Evolutionary conservation across 2,329 filamentous ascomycete genomes (phyloP).

Genomic region (Colletotrichum shisoi): DNA sequence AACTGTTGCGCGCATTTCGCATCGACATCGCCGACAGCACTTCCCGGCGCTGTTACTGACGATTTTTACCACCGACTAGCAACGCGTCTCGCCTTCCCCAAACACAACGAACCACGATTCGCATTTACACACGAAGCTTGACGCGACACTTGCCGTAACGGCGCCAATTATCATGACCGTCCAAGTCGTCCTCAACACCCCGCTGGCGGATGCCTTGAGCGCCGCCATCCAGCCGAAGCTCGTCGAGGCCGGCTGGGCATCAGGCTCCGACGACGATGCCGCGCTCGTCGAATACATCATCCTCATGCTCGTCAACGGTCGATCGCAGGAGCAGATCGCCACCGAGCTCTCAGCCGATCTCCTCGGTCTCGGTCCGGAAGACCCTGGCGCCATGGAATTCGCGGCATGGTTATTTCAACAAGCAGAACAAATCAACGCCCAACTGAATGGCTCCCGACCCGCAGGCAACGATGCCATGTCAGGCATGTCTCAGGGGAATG

Average conservation of each 20-base stretch:
- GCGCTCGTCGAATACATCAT: slow-evolving; percentile 96
- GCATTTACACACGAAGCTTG: slow-evolving; percentile 23
- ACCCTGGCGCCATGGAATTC: slow-evolving; percentile 83
- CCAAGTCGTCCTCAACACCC: slow-evolving; percentile 78
- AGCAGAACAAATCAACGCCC: slow-evolving; percentile 71
- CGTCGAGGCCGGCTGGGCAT: slow-evolving; percentile 90
- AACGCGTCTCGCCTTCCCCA: slow-evolving; percentile 32
- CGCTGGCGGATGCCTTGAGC: slow-evolving; percentile 84
- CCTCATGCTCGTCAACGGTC: slow-evolving; percentile 95
- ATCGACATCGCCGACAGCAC: neutral
- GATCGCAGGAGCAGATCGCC: slow-evolving; percentile 88
- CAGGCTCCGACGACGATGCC: slow-evolving; percentile 77
- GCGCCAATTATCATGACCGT: slow-evolving; percentile 70
- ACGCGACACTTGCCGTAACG: slow-evolving; percentile 20
- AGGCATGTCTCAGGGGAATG: slow-evolving; percentile 51
- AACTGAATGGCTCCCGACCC: slow-evolving; percentile 62
- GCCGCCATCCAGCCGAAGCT: slow-evolving; percentile 87
- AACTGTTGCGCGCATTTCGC: neutral
- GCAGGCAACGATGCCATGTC: slow-evolving; percentile 44
- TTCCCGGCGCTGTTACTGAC: slow-evolving; percentile 12
- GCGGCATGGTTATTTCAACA: slow-evolving; percentile 93
- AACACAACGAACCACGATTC: slow-evolving; percentile 4
- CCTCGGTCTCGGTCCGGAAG: slow-evolving; percentile 80
- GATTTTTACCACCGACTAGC: slow-evolving; percentile 13
- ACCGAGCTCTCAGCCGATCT: slow-evolving; percentile 88